Conservation (phyloP, 257 asterid genomes). For the Solanum habrochaites region DNA sequence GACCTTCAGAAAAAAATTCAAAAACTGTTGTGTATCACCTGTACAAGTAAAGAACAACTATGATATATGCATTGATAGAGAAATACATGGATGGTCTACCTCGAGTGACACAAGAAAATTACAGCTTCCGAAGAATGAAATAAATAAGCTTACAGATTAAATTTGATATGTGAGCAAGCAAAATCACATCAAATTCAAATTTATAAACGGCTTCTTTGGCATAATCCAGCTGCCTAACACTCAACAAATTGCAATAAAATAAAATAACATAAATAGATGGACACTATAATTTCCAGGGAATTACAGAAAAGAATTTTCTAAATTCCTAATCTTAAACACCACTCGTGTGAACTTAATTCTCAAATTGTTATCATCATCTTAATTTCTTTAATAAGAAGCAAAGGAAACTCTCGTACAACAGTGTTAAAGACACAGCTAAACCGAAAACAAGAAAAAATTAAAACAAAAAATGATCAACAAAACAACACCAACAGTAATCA, state of each 20-base stretch:
- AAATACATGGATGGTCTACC: neutral
- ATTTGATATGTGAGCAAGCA: neutral
- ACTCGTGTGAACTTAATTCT: neutral
- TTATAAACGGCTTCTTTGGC: neutral
- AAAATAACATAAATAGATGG: neutral
- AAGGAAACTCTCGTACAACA: neutral
- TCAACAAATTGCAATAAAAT: neutral
- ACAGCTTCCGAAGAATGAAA: neutral
- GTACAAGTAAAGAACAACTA: neutral
- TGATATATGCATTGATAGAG: neutral
- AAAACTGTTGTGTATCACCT: neutral
- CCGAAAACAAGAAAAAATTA: neutral
- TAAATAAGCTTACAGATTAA: neutral
- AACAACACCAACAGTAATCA: neutral
- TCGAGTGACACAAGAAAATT: neutral
- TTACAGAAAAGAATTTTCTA: neutral
- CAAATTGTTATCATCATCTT: neutral
- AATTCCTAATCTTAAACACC: neutral
- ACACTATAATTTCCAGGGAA: neutral
- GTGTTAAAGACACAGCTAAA: neutral
- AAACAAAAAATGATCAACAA: neutral
- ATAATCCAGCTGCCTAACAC: neutral
- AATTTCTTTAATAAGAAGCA: neutral
- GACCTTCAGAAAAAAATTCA: neutral
- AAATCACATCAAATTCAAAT: neutral